Evolutionary conservation across 345 rosid species (phyloP).

Genomic region (rapeseed (Brassica napus)): Da-Ae NC_063440.1:22573001-22573500

Average conservation of each 20-base stretch:
- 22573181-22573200: conserved; percentile 97
- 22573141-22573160: conserved; percentile 84
- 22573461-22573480: conserved; percentile 96
- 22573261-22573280: conserved; percentile 83
- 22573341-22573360: neutral
- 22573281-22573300: conserved; percentile 77
- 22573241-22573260: conserved; percentile 87
- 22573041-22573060: conserved; percentile 36
- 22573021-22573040: conserved; percentile 94
- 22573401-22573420: conserved; percentile 91
- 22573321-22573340: conserved; percentile 73
- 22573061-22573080: neutral
- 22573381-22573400: conserved; percentile 36
- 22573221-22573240: conserved; percentile 94
- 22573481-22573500: conserved; percentile 88
- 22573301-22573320: conserved; percentile 98
- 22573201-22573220: conserved; percentile 85
- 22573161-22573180: conserved; percentile 97
- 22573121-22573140: conserved; percentile 80
- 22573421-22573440: conserved; percentile 90
- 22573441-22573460: conserved; percentile 98
- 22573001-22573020: conserved; percentile 95
- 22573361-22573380: too few relatives aligned
- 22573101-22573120: conserved; percentile 52
- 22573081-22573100: neutral